Evolutionary conservation across 495 filamentous ascomycete species (phyloP).

Genomic region (Amphirosellinia nigrospora): DNA sequence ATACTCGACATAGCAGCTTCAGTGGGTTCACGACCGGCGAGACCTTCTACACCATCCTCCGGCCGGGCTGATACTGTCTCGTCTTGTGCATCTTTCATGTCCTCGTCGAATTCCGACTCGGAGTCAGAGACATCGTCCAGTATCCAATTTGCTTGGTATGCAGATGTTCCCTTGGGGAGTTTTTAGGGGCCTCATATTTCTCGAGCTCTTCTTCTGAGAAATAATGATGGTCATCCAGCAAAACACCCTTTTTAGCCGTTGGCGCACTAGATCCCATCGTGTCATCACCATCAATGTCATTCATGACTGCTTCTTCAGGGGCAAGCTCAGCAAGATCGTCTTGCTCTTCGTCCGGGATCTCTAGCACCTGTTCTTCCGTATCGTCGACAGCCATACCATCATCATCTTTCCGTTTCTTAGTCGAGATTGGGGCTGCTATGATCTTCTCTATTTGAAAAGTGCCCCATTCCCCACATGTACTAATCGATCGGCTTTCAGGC

Average conservation of each 20-base stretch:
- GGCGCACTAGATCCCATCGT: conserved; percentile 52
- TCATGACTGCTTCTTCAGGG: conserved; percentile 77
- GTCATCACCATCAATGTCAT: conserved; percentile 63
- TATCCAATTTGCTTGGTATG: conserved; percentile 94
- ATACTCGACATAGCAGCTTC: conserved; percentile 80
- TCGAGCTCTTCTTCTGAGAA: conserved; percentile 86
- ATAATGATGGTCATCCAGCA: conserved; percentile 97
- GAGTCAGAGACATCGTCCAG: conserved; percentile 82
- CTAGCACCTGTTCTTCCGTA: conserved; percentile 61
- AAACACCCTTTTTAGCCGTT: conserved; percentile 70
- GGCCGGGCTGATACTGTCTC: conserved; percentile 60
- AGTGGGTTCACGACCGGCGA: conserved; percentile 70
- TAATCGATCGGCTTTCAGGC: conserved; percentile 85
- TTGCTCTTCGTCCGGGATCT: conserved; percentile 72
- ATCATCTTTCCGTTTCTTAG: conserved; percentile 64
- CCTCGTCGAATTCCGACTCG: conserved; percentile 78
- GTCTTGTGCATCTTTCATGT: conserved; percentile 67
- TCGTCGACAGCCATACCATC: conserved; percentile 74
- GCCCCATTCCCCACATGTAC: conserved; percentile 95
- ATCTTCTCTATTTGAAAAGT: conserved; percentile 94
- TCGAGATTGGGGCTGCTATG: conserved; percentile 67
- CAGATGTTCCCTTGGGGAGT: conserved; percentile 88
- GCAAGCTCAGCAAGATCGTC: conserved; percentile 85
- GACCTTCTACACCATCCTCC: conserved; percentile 80
- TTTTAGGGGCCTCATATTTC: conserved; percentile 62